Percentiles rank a stretch among this genome's conserved stretches.
Conservation (phyloP, 768 basidiomycete species). For the Solioccasus polychromus region DNA sequence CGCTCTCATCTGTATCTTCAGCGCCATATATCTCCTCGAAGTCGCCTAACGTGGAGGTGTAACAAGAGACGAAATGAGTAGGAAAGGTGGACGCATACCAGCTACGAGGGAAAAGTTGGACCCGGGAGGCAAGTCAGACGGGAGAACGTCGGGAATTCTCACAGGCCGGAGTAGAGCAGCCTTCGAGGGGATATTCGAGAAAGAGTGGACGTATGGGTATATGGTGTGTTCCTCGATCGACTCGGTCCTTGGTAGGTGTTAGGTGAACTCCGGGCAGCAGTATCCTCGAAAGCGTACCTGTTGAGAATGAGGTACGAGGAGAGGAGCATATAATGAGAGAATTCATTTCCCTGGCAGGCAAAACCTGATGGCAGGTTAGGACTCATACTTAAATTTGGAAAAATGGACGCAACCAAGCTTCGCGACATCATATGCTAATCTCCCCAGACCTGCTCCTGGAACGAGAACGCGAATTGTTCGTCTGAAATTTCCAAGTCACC, state of each 20-base stretch:
- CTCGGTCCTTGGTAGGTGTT: constrained; percentile 48
- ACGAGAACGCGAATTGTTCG: constrained; percentile 70
- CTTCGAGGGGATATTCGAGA: constrained; percentile 72
- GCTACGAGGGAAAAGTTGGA: constrained; percentile 84
- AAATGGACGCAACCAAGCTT: constrained; percentile 54
- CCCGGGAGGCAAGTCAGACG: constrained; percentile 61
- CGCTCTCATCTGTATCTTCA: constrained; percentile 45
- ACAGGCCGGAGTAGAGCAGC: constrained; percentile 64
- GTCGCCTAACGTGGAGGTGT: constrained; percentile 52
- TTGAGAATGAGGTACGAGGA: constrained; percentile 88
- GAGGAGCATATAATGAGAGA: constrained; percentile 93
- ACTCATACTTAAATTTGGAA: not conserved
- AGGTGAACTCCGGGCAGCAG: not conserved
- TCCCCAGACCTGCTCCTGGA: constrained; percentile 86
- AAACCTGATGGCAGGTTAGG: constrained; percentile 56
- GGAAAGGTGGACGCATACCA: constrained; percentile 41
- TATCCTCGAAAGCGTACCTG: constrained; percentile 43
- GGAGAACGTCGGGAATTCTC: constrained; percentile 79
- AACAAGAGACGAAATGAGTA: not conserved
- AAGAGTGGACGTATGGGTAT: constrained; percentile 89
- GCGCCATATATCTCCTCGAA: constrained; percentile 89
- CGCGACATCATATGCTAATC: constrained; percentile 87
- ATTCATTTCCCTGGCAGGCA: constrained; percentile 91
- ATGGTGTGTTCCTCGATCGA: constrained; percentile 67
- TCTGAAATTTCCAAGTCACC: constrained; percentile 31